These are phyloP conservation scores for Ulota crispa DNA, from an alignment of 225 moss, liverwort and hornwort genomes.

Conservation along the genomic window DNA sequence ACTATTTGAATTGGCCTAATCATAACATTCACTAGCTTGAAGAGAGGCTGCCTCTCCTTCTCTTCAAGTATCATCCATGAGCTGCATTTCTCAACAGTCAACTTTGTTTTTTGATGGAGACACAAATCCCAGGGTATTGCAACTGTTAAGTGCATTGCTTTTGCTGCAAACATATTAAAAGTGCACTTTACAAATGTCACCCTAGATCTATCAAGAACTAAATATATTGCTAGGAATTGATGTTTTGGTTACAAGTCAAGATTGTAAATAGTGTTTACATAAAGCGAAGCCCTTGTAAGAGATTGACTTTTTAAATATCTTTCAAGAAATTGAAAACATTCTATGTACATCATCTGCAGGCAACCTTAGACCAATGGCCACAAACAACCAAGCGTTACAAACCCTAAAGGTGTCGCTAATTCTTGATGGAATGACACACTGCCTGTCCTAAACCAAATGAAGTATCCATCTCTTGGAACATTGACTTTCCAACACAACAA, in stretches of 20 bases:
- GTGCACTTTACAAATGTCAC: background rate
- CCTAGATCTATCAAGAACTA: constrained; percentile 1
- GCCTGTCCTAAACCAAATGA: constrained; percentile 6
- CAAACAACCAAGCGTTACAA: constrained; percentile 7
- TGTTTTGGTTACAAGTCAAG: constrained; percentile 6
- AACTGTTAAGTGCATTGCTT: too few species aligned
- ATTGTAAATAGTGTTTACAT: background rate
- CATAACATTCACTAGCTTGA: too few species aligned
- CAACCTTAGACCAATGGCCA: background rate
- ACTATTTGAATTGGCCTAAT: too few species aligned
- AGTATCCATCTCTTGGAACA: background rate
- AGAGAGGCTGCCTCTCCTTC: too few species aligned
- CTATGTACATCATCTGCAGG: background rate
- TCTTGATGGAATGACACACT: background rate
- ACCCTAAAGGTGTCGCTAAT: background rate
- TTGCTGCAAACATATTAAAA: background rate
- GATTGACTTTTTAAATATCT: background rate
- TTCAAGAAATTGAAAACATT: background rate
- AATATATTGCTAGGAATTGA: background rate
- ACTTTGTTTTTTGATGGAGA: too few species aligned
- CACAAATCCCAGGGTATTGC: too few species aligned
- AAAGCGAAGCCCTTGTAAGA: background rate
- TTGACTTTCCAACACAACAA: background rate
- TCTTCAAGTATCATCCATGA: too few species aligned
- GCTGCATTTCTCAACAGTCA: too few species aligned